Evolutionary conservation across 2,329 filamentous ascomycete species (phyloP), one percentile per base, ranked within the genome.

Genomic region (Monosporascus sp.): DNA sequence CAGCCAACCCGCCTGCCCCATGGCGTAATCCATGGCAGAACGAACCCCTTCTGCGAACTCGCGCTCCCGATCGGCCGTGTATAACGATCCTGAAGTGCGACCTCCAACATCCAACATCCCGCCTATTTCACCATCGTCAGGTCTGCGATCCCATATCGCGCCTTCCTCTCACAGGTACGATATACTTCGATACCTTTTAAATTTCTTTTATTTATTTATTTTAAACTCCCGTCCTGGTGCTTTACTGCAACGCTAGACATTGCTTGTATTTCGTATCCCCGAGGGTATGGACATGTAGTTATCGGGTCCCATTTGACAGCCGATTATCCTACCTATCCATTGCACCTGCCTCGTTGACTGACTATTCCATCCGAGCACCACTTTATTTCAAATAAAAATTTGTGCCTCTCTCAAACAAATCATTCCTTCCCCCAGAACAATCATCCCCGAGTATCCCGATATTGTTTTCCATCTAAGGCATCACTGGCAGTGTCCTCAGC

Each of bases 1-100:
- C 43, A 55, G 60, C 57, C 22, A 17, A 9, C 24, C 43, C 47
- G 55, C 71, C 70, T 74, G 78, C 74, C 79, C 75, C 71, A 84
- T 84, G 81, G 81, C 81, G 81, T 84, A 83, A 81, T 81, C 77
- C 79, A 84, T 84, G 81, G 81, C 81, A 82, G 80, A 83, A 78
- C 80, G 76, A 82, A 83, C 72, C 66, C 65, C 58, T 60, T 52
- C 61, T 67, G 71, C 72, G 72, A 74, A 71, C 63, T 67, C 68
- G 73, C 75, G 74, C 71, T 72, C 73, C 68, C 71, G 73, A 76
- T 75, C 74, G 74, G 73, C 70, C 77, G 73, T 75, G 72, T 76
- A 81, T 71, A 77, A 78, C 77, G 75, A 79, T 66, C 62, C 65
- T 54, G 59, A 67, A 74, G 73, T 73, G 76, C 77, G 73, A 74